Base-by-base conservation (phyloP, 768 basidiomycete genomes). In the Hydnomerulius pinastri region DNA sequence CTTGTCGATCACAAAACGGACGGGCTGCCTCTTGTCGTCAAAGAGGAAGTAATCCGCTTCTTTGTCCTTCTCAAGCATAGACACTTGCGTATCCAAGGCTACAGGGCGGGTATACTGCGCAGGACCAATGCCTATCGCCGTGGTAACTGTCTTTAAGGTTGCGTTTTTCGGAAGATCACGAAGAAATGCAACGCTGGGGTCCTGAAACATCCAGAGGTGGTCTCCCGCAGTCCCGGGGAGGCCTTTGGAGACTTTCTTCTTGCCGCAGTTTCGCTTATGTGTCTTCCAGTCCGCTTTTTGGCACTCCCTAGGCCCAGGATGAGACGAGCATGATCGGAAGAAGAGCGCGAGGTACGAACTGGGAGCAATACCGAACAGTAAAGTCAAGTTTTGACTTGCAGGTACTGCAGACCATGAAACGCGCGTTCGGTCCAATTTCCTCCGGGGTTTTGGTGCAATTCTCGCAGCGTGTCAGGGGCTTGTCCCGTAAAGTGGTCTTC, bases 371-470 rank as follows among this genome's bases (percentile, higher is more conserved):
- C 36, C 59, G 48, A 4, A 61, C 38, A 13, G 35, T 18, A 27
- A 63, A 59, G 13, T 49, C 21, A 6, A 59, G 55, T 32, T 61
- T 59, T 18, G 50, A 2, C 32, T 59, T 63, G 43, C 59, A 61
- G 24, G 30, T 29, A 17, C 61, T 53, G 48, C 61, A 63, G 35
- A 58, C n/a, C 59, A 58, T 61, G 46, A 58, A 63, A n/a, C 55
- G 58, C 11, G 27, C n/a, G 38, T 47, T 36, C 10, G 30, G 40
- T 5, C 54, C 55, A 30, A 58, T 48, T 18, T 61, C 60, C 17
- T 46, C 52, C 15, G 52, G 51, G n/a, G 29, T 59, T 37, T 50
- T 56, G 17, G 54, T 58, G 49, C 59, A 60, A 33, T 55, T 53
- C 29, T 60, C 49, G 42, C 58, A 60, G 44, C 59, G 59, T 12